A percentile compares a stretch with the other conserved stretches of the same genome.
Evolutionary conservation across 2,329 filamentous ascomycete genomes (phyloP).

Genomic region (Coniella lustricola): DNA sequence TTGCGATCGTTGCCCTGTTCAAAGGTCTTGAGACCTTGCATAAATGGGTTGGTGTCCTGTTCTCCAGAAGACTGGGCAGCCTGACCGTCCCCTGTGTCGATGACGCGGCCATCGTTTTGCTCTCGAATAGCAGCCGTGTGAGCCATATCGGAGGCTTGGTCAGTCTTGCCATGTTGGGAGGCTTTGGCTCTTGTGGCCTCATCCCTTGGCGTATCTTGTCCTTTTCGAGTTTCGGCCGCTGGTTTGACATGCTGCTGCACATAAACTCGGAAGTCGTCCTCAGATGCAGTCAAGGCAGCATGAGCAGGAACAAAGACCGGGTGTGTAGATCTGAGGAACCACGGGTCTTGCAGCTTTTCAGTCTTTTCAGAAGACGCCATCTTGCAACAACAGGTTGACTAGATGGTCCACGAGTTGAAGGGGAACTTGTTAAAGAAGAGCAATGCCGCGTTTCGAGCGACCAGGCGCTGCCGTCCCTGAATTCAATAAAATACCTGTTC

Average conservation of each 20-base stretch:
- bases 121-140: conserved; percentile 16
- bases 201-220: conserved; percentile 5
- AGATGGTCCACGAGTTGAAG: no score
- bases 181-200: background rate
- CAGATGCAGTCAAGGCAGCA: conserved; percentile 27
- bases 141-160: conserved; percentile 7
- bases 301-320: conserved; percentile 33
- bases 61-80: background rate
- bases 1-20: conserved; percentile 3
- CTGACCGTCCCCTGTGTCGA: background rate
- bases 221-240: background rate
- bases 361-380: conserved; percentile 2
- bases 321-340: conserved; percentile 32
- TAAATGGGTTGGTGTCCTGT: conserved; percentile 24
- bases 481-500: no score
- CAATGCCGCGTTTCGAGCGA: no score
- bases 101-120: background rate
- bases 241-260: conserved; percentile 22
- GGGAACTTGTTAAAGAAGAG: background rate
- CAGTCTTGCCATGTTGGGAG: conserved; percentile 2
- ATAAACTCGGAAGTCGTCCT: conserved; percentile 28
- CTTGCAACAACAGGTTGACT: background rate
- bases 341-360: conserved; percentile 19
- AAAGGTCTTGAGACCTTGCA: conserved; percentile 27
- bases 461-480: no score